Evolutionary conservation across 2,329 filamentous ascomycete genomes (phyloP).

Genomic region (Chalara sp.): DNA sequence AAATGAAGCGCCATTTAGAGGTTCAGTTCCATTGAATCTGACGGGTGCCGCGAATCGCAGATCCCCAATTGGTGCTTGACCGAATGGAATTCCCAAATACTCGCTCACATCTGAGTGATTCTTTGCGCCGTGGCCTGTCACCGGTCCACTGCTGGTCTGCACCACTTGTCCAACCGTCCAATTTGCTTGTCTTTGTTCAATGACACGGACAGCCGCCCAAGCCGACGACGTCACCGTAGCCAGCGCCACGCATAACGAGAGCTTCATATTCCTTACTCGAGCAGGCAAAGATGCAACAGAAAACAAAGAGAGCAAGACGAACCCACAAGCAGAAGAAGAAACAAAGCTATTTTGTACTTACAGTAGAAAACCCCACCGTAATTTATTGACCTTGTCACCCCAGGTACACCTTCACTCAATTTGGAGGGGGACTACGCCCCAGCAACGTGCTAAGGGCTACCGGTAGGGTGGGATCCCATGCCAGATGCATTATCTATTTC

Average conservation of each 20-base stretch:
- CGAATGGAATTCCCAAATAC: constrained; percentile 32
- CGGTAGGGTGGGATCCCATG: too few species aligned
- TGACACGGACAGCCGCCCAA: background rate
- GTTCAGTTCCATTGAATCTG: background rate
- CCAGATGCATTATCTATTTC: too few species aligned
- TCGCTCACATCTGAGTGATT: constrained; percentile 7
- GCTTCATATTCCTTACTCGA: background rate
- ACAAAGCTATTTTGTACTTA: background rate
- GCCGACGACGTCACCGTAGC: background rate
- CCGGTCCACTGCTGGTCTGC: constrained; percentile 21
- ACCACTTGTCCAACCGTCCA: constrained; percentile 24
- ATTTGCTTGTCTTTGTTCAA: constrained; percentile 6
- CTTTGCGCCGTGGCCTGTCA: constrained; percentile 19
- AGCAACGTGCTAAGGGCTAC: too few species aligned
- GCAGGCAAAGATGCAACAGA: background rate
- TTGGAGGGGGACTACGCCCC: too few species aligned
- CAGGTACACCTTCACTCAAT: too few species aligned
- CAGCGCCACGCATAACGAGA: background rate
- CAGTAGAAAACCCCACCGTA: too few species aligned
- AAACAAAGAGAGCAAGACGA: background rate
- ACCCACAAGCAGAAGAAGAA: background rate
- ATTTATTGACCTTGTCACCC: too few species aligned
- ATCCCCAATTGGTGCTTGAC: constrained; percentile 27
- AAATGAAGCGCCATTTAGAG: background rate
- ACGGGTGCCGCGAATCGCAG: background rate